phyloP scores from a whole-genome alignment of 257 asterid species.

The Capsicum rhomboideum region DNA sequence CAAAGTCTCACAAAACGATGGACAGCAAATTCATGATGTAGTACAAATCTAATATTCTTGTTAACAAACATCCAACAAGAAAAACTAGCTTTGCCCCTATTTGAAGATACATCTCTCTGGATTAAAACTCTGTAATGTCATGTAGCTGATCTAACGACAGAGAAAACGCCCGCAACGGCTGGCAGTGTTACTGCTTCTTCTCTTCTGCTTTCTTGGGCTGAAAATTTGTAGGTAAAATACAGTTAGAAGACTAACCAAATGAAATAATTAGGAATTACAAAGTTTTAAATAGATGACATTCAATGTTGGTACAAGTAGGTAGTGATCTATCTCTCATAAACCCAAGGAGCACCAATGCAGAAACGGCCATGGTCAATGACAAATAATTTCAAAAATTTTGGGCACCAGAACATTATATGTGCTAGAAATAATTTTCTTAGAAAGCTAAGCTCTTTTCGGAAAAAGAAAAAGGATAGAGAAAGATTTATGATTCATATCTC shows the following conservation, averaged over 20 bases:
- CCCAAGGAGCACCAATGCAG: background rate
- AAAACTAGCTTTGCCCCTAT: background rate
- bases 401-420: background rate
- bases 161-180: background rate
- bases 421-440: background rate
- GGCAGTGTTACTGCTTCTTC: conserved; percentile 4
- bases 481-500: background rate
- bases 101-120: background rate
- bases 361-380: background rate
- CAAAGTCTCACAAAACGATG: background rate
- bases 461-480: background rate
- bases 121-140: background rate
- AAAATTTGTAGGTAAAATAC: background rate
- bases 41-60: background rate
- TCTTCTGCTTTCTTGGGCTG: conserved; percentile 18
- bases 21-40: background rate
- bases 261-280: background rate
- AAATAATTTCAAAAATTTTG: background rate
- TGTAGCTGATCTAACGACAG: background rate
- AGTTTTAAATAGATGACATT: background rate
- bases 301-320: background rate
- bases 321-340: background rate
- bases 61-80: background rate
- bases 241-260: background rate
- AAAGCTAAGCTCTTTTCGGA: background rate